A percentile compares a stretch with the other conserved stretches of the same genome.
Evolutionary conservation across 768 basidiomycete genomes (phyloP).

Genomic region (Boletellus emodensis): DNA sequence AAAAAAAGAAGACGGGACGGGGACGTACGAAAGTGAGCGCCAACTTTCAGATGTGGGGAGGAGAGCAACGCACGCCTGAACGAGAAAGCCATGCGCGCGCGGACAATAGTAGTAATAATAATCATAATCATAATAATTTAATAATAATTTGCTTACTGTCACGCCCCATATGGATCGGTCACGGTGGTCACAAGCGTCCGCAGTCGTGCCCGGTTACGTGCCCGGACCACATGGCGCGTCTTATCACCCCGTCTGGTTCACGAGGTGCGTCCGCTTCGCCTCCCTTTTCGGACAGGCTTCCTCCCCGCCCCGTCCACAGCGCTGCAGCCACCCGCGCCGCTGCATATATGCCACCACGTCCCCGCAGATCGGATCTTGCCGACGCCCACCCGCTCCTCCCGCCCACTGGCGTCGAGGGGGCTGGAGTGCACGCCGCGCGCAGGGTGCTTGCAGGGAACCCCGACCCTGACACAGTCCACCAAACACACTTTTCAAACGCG

Average conservation of each 20-base stretch:
- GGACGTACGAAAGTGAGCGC: conserved; percentile 21
- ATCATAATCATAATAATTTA: too few relatives aligned
- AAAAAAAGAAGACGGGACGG: conserved; percentile 1
- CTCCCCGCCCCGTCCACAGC: too few relatives aligned
- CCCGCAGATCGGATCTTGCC: too few relatives aligned
- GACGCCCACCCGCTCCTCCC: too few relatives aligned
- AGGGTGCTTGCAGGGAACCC: neutral
- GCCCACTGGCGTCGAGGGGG: too few relatives aligned
- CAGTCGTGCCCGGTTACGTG: conserved; percentile 16
- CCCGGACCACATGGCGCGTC: conserved; percentile 13
- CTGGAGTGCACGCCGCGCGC: too few relatives aligned
- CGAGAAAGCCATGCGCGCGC: conserved; percentile 8
- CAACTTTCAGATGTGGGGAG: conserved; percentile 24
- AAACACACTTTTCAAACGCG: neutral
- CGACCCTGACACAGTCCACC: neutral
- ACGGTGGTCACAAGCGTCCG: conserved; percentile 1
- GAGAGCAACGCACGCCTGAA: conserved; percentile 24
- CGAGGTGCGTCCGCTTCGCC: neutral
- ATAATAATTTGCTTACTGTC: conserved; percentile 1
- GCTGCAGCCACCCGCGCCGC: too few relatives aligned
- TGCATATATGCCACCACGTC: too few relatives aligned
- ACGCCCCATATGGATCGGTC: conserved; percentile 6
- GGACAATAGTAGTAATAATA: too few relatives aligned
- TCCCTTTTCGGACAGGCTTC: neutral
- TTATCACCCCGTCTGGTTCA: neutral